Conservation (phyloP, 2,329 filamentous ascomycete genomes). For the Fusarium devonianum region DNA sequence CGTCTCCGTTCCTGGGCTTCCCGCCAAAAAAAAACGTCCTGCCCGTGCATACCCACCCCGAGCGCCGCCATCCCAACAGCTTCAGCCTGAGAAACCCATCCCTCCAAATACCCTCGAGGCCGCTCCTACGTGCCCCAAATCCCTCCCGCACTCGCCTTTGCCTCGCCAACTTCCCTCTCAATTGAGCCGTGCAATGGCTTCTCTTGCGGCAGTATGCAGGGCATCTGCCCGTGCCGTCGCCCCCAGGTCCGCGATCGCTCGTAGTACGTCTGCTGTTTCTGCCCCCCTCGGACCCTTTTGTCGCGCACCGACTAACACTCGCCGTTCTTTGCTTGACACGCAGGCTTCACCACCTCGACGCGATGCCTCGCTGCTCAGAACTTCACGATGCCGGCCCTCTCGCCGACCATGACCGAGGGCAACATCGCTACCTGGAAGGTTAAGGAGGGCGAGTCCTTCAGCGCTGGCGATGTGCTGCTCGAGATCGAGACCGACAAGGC, state of each 20-base stretch:
- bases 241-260: constrained; percentile 55
- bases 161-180: constrained; percentile 33
- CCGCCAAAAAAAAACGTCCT: constrained; percentile 45
- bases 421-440: constrained; percentile 87
- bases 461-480: constrained; percentile 83
- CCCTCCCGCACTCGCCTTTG: constrained; percentile 22
- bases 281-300: constrained; percentile 35
- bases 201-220: constrained; percentile 69
- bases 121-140: constrained; percentile 33
- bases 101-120: constrained; percentile 36
- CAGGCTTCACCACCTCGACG: constrained; percentile 71
- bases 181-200: constrained; percentile 63
- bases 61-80: constrained; percentile 47
- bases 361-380: constrained; percentile 77
- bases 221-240: constrained; percentile 66
- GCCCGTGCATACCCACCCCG: constrained; percentile 40
- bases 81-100: constrained; percentile 36
- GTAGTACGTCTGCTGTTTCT: constrained; percentile 58
- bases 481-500: constrained; percentile 96
- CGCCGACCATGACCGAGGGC: constrained; percentile 92
- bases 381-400: constrained; percentile 90
- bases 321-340: constrained; percentile 17
- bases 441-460: constrained; percentile 85
- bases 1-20: constrained; percentile 13
- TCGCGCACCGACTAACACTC: constrained; percentile 37